These are phyloP conservation scores for Geosiphon pyriformis DNA, from an alignment of 192 early-diverging fungal species.

Conservation along the genomic window DNA sequence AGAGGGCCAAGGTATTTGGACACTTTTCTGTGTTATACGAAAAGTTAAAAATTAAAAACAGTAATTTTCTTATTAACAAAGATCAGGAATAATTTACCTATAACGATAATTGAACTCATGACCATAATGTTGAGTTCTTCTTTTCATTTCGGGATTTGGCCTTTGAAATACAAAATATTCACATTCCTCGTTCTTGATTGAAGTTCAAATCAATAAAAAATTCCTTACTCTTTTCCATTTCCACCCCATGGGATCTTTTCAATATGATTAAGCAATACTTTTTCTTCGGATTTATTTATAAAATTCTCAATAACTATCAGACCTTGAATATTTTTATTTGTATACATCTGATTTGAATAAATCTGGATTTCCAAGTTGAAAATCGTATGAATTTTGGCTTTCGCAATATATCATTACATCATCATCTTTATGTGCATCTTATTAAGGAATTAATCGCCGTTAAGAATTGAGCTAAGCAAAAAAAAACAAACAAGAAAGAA, in stretches of 20 bases:
- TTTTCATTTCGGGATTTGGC: constrained; percentile 61
- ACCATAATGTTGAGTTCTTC: constrained; percentile 68
- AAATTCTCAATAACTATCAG: constrained; percentile 42
- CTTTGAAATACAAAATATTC: constrained; percentile 22
- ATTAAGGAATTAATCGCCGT: too few species aligned
- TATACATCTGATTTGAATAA: background rate
- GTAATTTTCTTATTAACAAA: background rate
- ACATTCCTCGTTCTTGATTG: background rate
- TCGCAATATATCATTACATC: too few species aligned
- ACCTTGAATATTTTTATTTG: constrained; percentile 26
- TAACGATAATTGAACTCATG: constrained; percentile 57
- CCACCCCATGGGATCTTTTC: constrained; percentile 51
- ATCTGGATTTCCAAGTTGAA: too few species aligned
- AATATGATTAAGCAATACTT: constrained; percentile 32
- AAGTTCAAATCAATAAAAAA: background rate
- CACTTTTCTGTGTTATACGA: constrained; percentile 40
- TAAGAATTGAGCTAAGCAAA: too few species aligned
- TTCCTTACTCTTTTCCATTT: constrained; percentile 38
- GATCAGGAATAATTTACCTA: constrained; percentile 35
- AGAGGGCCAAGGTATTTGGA: constrained; percentile 47
- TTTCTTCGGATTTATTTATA: constrained; percentile 45
- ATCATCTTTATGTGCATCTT: too few species aligned
- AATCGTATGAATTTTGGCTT: too few species aligned
- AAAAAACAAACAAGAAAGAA: too few species aligned
- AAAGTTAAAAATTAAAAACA: background rate